Evolutionary conservation across 257 asterid genomes (phyloP).

Genomic region (Osmanthus fragrans): DNA sequence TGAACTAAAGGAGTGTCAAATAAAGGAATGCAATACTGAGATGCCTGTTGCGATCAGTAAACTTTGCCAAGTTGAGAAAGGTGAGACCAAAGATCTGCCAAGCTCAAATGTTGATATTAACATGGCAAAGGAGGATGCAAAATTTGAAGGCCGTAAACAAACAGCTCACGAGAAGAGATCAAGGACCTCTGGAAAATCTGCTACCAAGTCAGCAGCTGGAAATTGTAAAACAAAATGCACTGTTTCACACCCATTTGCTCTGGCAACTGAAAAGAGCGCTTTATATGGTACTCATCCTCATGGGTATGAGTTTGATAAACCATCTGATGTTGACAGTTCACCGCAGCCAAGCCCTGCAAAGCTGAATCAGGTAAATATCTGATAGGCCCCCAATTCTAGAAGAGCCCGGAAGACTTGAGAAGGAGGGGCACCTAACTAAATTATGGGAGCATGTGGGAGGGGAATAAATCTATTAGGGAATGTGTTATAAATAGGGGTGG

Average conservation of each 20-base stretch:
- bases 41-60: slow-evolving; percentile 37
- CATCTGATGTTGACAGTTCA: slow-evolving; percentile 29
- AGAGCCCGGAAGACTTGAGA: too few species aligned
- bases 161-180: slow-evolving; percentile 32
- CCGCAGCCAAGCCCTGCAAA: slow-evolving; percentile 27
- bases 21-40: slow-evolving; percentile 64
- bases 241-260: slow-evolving; percentile 63
- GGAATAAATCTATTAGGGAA: too few species aligned
- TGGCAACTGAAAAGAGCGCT: slow-evolving; percentile 68
- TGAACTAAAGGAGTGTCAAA: slow-evolving; percentile 55
- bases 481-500: too few species aligned
- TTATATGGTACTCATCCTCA: slow-evolving; percentile 38
- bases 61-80: slow-evolving; percentile 26
- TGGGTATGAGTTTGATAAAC: slow-evolving; percentile 40
- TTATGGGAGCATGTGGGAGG: too few species aligned
- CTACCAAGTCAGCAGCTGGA: slow-evolving; percentile 38
- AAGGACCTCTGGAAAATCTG: slow-evolving; percentile 32
- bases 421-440: too few species aligned
- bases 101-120: slow-evolving; percentile 27
- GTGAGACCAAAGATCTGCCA: slow-evolving; percentile 29
- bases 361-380: slow-evolving; percentile 49
- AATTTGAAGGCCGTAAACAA: slow-evolving; percentile 30
- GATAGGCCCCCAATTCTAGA: too few species aligned
- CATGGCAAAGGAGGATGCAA: slow-evolving; percentile 18
- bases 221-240: slow-evolving; percentile 55